Conservation (phyloP, 176 grass and related monocot species). For the Aegilops bicornis region DNA sequence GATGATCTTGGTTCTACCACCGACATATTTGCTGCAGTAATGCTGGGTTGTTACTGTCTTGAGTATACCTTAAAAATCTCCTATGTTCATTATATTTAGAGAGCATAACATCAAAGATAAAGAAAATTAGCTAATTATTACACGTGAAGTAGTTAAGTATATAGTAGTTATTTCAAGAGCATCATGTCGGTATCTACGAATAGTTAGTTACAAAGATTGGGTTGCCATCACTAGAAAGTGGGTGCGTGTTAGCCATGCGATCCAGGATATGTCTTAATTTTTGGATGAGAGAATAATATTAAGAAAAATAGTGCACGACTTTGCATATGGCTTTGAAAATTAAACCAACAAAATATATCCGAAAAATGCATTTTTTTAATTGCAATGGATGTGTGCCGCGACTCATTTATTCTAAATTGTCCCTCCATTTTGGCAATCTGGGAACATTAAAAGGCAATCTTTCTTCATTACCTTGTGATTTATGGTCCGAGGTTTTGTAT, state of each 20-base stretch:
- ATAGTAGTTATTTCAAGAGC: conserved; percentile 17
- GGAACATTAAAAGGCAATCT: neutral
- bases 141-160: neutral
- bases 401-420: neutral
- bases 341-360: neutral
- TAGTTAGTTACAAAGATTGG: conserved; percentile 34
- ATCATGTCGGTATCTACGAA: conserved; percentile 23
- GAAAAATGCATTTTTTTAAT: neutral
- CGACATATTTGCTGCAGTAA: neutral
- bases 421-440: conserved; percentile 4
- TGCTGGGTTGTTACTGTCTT: too few species aligned
- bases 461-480: too few species aligned
- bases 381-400: neutral
- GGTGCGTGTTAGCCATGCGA: neutral
- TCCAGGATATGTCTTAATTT: conserved; percentile 37
- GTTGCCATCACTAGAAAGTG: conserved; percentile 37
- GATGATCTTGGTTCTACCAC: neutral
- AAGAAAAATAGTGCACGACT: conserved; percentile 2
- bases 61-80: too few species aligned
- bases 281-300: conserved; percentile 29
- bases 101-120: neutral
- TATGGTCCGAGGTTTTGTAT: too few species aligned
- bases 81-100: too few species aligned
- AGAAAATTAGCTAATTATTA: neutral
- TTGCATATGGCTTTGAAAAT: neutral